A percentile compares a stretch with the other conserved stretches of the same genome.
Evolutionary conservation across 2,329 filamentous ascomycete species (phyloP).

Genomic region (Colletotrichum magnum): DNA sequence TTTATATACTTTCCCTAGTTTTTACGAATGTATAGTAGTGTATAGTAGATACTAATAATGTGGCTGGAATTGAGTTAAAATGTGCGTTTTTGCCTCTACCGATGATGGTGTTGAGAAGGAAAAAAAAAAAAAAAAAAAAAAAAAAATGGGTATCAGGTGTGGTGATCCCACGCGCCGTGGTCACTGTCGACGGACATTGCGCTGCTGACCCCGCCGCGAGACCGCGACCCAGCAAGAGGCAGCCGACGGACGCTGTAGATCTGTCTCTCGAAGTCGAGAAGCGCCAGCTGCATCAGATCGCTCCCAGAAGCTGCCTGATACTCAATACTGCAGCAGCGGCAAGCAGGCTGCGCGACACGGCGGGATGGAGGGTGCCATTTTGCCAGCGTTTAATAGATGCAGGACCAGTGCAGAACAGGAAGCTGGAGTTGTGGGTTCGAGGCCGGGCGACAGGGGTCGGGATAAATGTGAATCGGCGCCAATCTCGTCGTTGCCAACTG

Average conservation of each 20-base stretch:
- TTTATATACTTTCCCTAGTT: too few species aligned
- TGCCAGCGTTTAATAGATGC: conserved; percentile 6
- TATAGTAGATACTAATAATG: too few species aligned
- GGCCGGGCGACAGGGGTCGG: conserved; percentile 25
- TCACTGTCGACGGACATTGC: conserved; percentile 23
- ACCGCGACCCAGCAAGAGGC: conserved; percentile 21
- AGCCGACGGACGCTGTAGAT: not conserved
- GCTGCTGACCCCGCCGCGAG: conserved; percentile 33
- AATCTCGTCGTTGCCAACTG: conserved; percentile 38
- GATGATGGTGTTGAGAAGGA: too few species aligned
- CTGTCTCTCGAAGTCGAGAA: not conserved
- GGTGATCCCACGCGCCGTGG: conserved; percentile 31
- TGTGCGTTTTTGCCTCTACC: too few species aligned
- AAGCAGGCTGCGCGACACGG: not conserved
- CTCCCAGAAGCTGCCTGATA: not conserved
- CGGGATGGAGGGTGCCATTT: not conserved
- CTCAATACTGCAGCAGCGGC: not conserved
- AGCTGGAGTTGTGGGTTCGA: conserved; percentile 6
- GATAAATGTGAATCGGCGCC: conserved; percentile 37
- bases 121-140: too few species aligned
- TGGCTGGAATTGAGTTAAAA: too few species aligned
- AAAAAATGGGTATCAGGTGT: too few species aligned
- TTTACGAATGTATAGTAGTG: too few species aligned
- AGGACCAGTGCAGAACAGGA: conserved; percentile 14
- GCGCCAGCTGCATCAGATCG: not conserved